Evolutionary conservation across 371 early-diverging fungal species (phyloP), one percentile per base, ranked within the genome.

Genomic region (Mucor indicus): DNA sequence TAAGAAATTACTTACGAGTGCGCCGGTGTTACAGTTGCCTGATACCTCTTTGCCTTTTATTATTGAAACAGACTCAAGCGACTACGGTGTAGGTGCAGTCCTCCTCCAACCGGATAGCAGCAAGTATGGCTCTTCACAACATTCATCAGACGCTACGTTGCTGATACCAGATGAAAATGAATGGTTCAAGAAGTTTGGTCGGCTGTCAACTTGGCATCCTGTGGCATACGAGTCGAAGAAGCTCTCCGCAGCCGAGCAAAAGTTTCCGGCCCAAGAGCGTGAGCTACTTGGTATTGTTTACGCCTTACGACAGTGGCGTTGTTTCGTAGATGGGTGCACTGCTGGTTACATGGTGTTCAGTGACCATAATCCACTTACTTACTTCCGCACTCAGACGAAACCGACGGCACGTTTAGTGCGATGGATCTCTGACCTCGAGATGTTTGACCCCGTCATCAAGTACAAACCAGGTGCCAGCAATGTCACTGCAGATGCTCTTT

Each of bases 201-300:
- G n/a, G n/a, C 1, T 5, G 1, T 7, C 9, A 15, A 12, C 8
- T 0, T 57, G 52, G 48, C 48, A 56, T 1, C 68, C 64, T 3
- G 49, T 73, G 0, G 59, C 67, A 0, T 78, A 52, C 31, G 62
- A 69, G 12, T 72, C 67, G 62, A 37, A 64, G 64, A 23, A 42
- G 27, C 41, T 72, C 0, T 42, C 48, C 4, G 7, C 22, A 1
- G 64, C 56, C 13, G 67, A 72, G 46, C 16, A 36, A 12, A 40
- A 50, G 11, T 68, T 68, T 29, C 62, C 63, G 0, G 59, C 64
- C 0, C 64, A 69, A 47, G 63, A 70, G 27, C 48, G 57, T 6
- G 73, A 69, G 45, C 27, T 73, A 2, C 47, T 66, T 1, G 69
- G 60, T 21, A 67, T 69, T 4, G 15, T 71, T 0, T 58, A 62